A percentile compares a stretch with the other conserved stretches of the same genome.
Conservation (phyloP, 1,139 yeast genomes). For the Suhomyces panamericanus region DNA sequence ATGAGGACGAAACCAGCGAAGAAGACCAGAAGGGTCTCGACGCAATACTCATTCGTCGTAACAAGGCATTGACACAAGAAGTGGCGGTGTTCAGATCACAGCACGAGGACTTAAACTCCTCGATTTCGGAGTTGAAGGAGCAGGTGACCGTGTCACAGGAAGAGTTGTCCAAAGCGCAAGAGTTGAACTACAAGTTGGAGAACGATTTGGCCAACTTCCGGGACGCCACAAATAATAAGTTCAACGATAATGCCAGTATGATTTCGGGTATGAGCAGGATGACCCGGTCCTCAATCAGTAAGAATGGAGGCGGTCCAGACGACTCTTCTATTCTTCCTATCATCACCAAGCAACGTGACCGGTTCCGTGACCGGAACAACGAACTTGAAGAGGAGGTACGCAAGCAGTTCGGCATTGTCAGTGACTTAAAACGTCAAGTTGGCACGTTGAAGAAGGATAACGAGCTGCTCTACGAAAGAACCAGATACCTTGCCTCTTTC, state of each 20-base stretch:
- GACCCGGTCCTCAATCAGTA: conserved; percentile 31
- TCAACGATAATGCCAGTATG: conserved; percentile 68
- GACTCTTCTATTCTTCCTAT: conserved; percentile 72
- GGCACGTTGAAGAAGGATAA: conserved; percentile 70
- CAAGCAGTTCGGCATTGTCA: conserved; percentile 52
- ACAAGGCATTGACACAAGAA: conserved; percentile 61
- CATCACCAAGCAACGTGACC: conserved; percentile 90
- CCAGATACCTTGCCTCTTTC: conserved; percentile 69
- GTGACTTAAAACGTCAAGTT: conserved; percentile 65
- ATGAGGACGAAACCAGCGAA: conserved; percentile 18
- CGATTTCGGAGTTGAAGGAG: conserved; percentile 42
- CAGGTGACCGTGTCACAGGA: conserved; percentile 35
- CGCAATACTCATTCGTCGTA: conserved; percentile 55
- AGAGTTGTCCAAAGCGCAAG: conserved; percentile 37
- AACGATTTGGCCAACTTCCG: conserved; percentile 61
- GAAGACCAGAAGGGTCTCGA: conserved; percentile 32
- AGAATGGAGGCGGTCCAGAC: conserved; percentile 19
- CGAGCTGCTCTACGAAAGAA: conserved; percentile 74
- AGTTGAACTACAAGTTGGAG: conserved; percentile 64
- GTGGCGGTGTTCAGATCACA: conserved; percentile 57
- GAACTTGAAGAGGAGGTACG: conserved; percentile 83
- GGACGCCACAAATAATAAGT: conserved; percentile 39
- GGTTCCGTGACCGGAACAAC: conserved; percentile 76
- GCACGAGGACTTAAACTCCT: conserved; percentile 40
- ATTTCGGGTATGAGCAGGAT: conserved; percentile 59